These are phyloP conservation scores for Phytophthora europaea DNA, from an alignment of 352 stramenopile genomes.

Conservation along the genomic window DNA sequence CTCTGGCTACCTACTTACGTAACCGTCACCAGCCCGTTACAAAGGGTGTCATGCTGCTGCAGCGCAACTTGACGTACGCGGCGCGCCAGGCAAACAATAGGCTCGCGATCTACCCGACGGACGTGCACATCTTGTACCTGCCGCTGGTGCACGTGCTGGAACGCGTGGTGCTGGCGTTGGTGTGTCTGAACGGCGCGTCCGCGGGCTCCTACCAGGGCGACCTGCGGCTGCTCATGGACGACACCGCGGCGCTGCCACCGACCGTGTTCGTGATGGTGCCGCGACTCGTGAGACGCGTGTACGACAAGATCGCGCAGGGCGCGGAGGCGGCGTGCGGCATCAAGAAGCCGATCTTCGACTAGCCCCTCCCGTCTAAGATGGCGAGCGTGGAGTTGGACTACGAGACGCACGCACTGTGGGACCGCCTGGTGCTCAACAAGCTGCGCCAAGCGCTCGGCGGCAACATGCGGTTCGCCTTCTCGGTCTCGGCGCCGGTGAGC, in stretches of 20 bases:
- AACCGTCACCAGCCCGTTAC: too few relatives aligned
- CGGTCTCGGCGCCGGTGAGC: slow-evolving; percentile 92
- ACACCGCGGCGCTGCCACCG: slow-evolving; percentile 90
- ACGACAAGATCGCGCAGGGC: slow-evolving; percentile 92
- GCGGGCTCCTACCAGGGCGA: slow-evolving; percentile 85
- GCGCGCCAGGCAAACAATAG: slow-evolving; percentile 26
- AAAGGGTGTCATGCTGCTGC: slow-evolving; percentile 95
- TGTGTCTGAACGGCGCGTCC: slow-evolving; percentile 85
- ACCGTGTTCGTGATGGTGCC: slow-evolving; percentile 95
- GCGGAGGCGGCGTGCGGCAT: slow-evolving; percentile 49
- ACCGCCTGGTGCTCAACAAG: slow-evolving; percentile 95
- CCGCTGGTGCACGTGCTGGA: slow-evolving; percentile 97
- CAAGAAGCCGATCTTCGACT: slow-evolving; percentile 58
- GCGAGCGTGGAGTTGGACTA: slow-evolving; percentile 40
- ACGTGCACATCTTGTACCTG: slow-evolving; percentile 96
- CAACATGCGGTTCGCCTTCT: slow-evolving; percentile 90
- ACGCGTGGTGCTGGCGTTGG: slow-evolving; percentile 81
- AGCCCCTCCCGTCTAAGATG: slow-evolving; percentile 52
- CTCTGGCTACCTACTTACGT: too few relatives aligned
- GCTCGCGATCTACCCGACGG: slow-evolving; percentile 46
- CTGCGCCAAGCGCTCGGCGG: slow-evolving; percentile 91
- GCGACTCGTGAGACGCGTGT: slow-evolving; percentile 95
- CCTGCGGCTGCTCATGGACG: slow-evolving; percentile 91
- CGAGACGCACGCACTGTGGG: slow-evolving; percentile 83
- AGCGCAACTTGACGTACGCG: slow-evolving; percentile 63